A percentile compares a stretch with the other conserved stretches of the same genome.
Evolutionary conservation across 2,329 filamentous ascomycete species (phyloP).

Genomic region (Drechslerella dactyloides): DNA sequence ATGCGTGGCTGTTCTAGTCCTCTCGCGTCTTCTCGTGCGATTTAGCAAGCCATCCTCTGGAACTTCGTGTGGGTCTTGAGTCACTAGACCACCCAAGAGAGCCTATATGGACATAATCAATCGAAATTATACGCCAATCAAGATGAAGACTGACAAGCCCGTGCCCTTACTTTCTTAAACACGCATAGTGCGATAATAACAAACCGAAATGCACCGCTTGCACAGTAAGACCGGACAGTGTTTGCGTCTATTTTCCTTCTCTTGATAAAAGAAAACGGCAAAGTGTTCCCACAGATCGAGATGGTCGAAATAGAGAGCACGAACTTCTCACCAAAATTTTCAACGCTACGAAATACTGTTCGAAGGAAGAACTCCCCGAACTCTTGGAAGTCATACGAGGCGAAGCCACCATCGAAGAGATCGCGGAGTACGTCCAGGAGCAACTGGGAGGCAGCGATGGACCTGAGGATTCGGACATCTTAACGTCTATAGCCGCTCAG

Average conservation of each 20-base stretch:
- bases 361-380: conserved; percentile 39
- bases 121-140: neutral
- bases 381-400: conserved; percentile 34
- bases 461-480: neutral
- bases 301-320: conserved; percentile 26
- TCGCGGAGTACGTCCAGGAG: conserved; percentile 33
- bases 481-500: neutral
- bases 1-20: neutral
- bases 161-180: conserved; percentile 3
- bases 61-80: neutral
- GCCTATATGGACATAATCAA: neutral
- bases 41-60: neutral
- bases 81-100: too few relatives aligned
- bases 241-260: conserved; percentile 46
- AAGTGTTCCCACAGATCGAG: conserved; percentile 20
- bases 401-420: conserved; percentile 36
- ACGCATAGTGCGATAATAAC: conserved; percentile 44
- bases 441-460: conserved; percentile 21
- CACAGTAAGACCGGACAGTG: conserved; percentile 35
- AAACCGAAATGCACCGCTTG: conserved; percentile 47
- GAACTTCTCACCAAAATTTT: conserved; percentile 35
- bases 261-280: conserved; percentile 49
- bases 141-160: conserved; percentile 16
- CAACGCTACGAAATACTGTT: conserved; percentile 43
- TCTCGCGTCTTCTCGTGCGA: neutral